Base-by-base conservation (phyloP, 495 filamentous ascomycete species). In the Clohesyomyces aquaticus region DNA sequence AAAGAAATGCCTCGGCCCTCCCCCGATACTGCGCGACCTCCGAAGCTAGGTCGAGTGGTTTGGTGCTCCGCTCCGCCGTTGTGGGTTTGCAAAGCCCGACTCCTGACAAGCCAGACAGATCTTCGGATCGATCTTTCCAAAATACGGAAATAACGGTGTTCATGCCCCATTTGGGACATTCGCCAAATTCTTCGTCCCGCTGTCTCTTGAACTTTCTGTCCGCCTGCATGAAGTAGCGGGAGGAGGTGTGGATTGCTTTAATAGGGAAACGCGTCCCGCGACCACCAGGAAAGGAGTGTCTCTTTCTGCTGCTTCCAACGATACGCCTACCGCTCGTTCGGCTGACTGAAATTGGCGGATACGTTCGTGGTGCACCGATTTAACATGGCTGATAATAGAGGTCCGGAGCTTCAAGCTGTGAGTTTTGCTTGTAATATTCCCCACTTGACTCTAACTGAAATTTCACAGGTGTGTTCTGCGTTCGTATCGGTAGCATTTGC, bases 341-440 rank as follows among this genome's bases (percentile, higher is more conserved):
- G n/a, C n/a, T n/a, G n/a, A n/a, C n/a, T n/a, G n/a, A n/a, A n/a
- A n/a, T n/a, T n/a, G n/a, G n/a, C n/a, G n/a, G n/a, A n/a, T n/a
- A n/a, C n/a, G 32, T 38, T 38, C 32, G 32, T 6, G 6, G 32
- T 38, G 6, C 14, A 38, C 32, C 32, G 14, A 6, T 38, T 38
- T 14, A 38, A 38, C 32, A 63, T 63, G 59, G 51, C 41, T 43
- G 61, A 38, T 4, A 64, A 56, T 25, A 23, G 61, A 41, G 61
- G 61, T 19, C 61, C 61, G 4, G 52, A 48, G 46, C 25, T 64
- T 16, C 61, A 42, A 43, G 61, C 27, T n/a, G 59, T 63, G 55
- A 29, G 59, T 55, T n/a, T 32, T 35, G 3, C 47, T 1, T 8
- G n/a, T 55, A 26, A 38, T 22, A 14, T 38, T 11, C 27, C 16